These are phyloP conservation scores for Aspergillus sp. DNA, from an alignment of 2,329 filamentous ascomycete species.

Conservation along the genomic window DNA sequence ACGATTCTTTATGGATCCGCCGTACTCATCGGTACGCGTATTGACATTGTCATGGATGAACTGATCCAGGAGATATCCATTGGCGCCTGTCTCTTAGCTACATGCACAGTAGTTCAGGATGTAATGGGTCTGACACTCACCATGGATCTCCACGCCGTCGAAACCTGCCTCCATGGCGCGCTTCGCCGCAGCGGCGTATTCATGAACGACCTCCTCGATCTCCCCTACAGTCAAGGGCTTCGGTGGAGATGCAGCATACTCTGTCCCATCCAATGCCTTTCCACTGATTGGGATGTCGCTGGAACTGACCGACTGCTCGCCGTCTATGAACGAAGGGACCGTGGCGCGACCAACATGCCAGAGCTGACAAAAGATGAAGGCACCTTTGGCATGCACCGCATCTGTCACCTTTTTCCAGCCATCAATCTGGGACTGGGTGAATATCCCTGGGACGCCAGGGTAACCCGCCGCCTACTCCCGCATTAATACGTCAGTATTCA, in stretches of 20 bases:
- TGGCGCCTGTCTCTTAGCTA: slow-evolving; percentile 53
- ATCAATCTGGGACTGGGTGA: slow-evolving; percentile 26
- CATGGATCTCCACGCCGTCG: slow-evolving; percentile 49
- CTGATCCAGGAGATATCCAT: slow-evolving; percentile 65
- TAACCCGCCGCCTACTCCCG: slow-evolving; percentile 23
- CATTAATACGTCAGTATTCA: not conserved
- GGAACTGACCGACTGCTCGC: slow-evolving; percentile 21
- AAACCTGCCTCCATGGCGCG: slow-evolving; percentile 49
- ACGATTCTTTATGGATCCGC: slow-evolving; percentile 50
- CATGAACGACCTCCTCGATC: slow-evolving; percentile 36
- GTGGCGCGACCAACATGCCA: slow-evolving; percentile 39
- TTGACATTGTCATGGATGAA: slow-evolving; percentile 62
- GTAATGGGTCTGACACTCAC: slow-evolving; percentile 10
- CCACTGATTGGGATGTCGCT: slow-evolving; percentile 37
- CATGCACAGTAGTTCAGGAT: slow-evolving; percentile 24
- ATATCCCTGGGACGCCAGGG: slow-evolving; percentile 30
- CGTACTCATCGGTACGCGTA: slow-evolving; percentile 50
- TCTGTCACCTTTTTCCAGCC: slow-evolving; percentile 33
- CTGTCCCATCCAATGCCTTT: slow-evolving; percentile 35
- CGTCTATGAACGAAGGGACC: slow-evolving; percentile 37
- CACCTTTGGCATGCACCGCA: slow-evolving; percentile 31
- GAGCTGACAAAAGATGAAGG: slow-evolving; percentile 31
- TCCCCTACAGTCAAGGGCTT: slow-evolving; percentile 36
- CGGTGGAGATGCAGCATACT: slow-evolving; percentile 30
- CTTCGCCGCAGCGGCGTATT: slow-evolving; percentile 43